These are phyloP conservation scores for Amanita inopinata DNA, from an alignment of 768 basidiomycete genomes.

Conservation along the genomic window DNA sequence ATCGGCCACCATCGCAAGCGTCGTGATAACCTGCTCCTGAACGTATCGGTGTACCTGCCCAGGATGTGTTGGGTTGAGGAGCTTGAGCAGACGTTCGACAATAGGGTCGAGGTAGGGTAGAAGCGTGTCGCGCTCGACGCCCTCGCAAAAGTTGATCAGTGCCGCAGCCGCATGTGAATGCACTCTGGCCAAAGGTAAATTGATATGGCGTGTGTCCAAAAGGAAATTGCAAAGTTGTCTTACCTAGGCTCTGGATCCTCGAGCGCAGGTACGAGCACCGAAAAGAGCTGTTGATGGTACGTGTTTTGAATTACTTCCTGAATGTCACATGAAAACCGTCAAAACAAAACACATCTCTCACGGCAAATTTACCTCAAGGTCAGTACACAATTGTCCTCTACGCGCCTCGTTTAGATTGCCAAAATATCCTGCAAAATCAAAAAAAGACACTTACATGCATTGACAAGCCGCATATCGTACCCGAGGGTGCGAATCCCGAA, in stretches of 20 bases:
- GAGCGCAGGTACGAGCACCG: conserved; percentile 60
- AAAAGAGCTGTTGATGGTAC: conserved; percentile 60
- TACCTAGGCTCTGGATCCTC: conserved; percentile 70
- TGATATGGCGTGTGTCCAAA: conserved; percentile 2
- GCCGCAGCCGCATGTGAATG: conserved; percentile 84
- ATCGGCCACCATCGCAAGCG: conserved; percentile 83
- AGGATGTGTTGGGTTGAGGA: conserved; percentile 43
- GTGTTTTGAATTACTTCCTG: conserved; percentile 69
- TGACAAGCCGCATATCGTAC: conserved; percentile 77
- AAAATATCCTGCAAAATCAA: not conserved
- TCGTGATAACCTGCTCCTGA: conserved; percentile 83
- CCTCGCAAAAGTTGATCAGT: conserved; percentile 87
- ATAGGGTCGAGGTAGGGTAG: conserved; percentile 73
- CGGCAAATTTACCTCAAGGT: conserved; percentile 54
- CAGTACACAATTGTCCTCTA: conserved; percentile 84
- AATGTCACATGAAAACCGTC: not conserved
- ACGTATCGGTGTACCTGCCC: conserved; percentile 49
- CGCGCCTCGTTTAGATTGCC: conserved; percentile 6
- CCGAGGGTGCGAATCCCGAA: conserved; percentile 68
- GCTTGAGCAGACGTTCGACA: conserved; percentile 59
- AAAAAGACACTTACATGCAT: conserved; percentile 52
- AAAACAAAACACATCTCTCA: not conserved
- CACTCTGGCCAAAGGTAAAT: conserved; percentile 36
- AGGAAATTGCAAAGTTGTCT: conserved; percentile 10
- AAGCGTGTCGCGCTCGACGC: conserved; percentile 64